These are phyloP conservation scores for Trypanosoma boissoni DNA, from an alignment of 208 protist species.

Conservation along the genomic window DNA sequence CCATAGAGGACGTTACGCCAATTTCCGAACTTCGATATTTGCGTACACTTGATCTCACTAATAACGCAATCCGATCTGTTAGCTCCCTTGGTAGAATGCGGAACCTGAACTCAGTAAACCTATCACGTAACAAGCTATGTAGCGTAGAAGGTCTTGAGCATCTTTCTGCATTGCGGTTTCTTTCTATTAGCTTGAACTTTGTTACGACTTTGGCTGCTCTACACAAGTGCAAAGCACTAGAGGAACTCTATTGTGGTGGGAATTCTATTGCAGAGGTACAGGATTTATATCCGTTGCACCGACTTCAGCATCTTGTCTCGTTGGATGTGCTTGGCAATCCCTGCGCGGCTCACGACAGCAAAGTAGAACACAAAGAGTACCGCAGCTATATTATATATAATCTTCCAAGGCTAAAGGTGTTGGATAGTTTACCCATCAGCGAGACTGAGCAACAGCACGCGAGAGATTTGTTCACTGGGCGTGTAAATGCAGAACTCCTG, in stretches of 20 bases:
- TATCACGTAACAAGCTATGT: conserved; percentile 77
- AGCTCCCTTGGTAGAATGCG: conserved; percentile 38
- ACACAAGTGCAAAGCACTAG: conserved; percentile 32
- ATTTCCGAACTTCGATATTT: conserved; percentile 51
- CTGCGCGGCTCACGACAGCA: conserved; percentile 17
- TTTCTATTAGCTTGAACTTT: conserved; percentile 88
- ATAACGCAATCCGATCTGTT: conserved; percentile 56
- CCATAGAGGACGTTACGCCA: conserved; percentile 45
- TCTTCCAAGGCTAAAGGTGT: conserved; percentile 90
- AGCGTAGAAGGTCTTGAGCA: conserved; percentile 32
- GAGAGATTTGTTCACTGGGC: conserved; percentile 66
- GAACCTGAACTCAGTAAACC: conserved; percentile 43
- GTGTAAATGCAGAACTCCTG: conserved; percentile 76
- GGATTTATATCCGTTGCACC: conserved; percentile 72
- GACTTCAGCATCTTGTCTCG: conserved; percentile 81
- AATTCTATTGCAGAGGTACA: conserved; percentile 75
- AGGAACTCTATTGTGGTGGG: conserved; percentile 85
- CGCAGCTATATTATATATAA: conserved; percentile 89
- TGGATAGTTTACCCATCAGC: conserved; percentile 72
- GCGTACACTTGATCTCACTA: conserved; percentile 57
- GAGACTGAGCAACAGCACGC: conserved; percentile 51
- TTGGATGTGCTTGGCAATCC: conserved; percentile 91
- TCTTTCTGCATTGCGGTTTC: conserved; percentile 46
- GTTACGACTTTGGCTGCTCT: conserved; percentile 55
- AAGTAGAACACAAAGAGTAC: conserved; percentile 34